Base-by-base conservation (phyloP, 2,329 filamentous ascomycete genomes). In the Spiromastix sp. region DNA sequence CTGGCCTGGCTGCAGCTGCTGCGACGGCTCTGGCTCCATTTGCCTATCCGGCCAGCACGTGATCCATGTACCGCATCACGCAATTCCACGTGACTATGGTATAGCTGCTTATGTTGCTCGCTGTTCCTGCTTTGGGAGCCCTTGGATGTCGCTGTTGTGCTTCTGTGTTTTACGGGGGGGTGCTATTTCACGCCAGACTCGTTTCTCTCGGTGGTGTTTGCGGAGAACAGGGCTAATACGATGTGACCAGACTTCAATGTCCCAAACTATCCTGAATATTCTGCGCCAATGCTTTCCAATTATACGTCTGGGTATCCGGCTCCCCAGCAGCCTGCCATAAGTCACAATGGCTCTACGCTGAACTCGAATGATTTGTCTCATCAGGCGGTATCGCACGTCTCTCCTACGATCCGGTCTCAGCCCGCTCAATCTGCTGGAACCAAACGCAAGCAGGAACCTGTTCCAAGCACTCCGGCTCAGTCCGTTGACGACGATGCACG, bases 401-500 rank as follows among this genome's bases (percentile, higher is more conserved):
- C 12, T 30, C 12, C 37, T 15, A n/a, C 37, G 19, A 4, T 16
- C 17, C 8, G 32, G 2, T 27, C 26, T 13, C 30, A 21, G 30
- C 12, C 27, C 4, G 11, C 39, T 7, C 28, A 36, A 6, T 10
- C 22, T 25, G 11, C 33, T 16, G 30, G 24, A 5, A 10, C 39
- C 19, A 46, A 40, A 21, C 33, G 37, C 12, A 45, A 40, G 12
- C 35, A 37, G 12, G 43, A 43, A 5, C n/a, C 34, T 4, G 11
- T 31, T 2, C 32, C 32, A 11, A 36, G 18, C 59, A 55, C 50
- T 37, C 61, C 70, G 30, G 72, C 62, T 48, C n/a, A n/a, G n/a
- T n/a, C n/a, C n/a, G 71, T 81, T 32, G 82, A 87, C 57, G 82
- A 86, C 43, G 68, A 75, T 25, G 79, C 80, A 9, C 79, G 82